Evolutionary conservation across 306 rosid species (phyloP), one percentile per base, ranked within the genome.

Genomic region (Rubus parviflorus): DNA sequence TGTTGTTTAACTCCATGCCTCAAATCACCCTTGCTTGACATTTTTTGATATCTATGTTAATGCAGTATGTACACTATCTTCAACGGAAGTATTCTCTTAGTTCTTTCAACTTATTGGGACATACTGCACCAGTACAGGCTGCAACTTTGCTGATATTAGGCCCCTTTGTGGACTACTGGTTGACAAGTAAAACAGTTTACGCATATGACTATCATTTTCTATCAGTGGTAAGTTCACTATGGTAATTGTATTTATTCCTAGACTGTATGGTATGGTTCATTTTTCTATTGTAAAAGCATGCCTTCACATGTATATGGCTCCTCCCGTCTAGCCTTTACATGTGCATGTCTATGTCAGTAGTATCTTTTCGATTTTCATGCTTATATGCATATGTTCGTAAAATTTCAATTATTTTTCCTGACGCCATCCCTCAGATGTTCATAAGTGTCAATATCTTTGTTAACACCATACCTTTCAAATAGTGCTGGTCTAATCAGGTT

Each of bases 101-200:
- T 65, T 91, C 97, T 12, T 91, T 91, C 84, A 86, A 89, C 74
- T 83, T 91, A 81, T 70, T 91, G 85, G 90, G 92, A 72, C 94
- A 91, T 66, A 89, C 90, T 23, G 97, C 97, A 17, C 97, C 97
- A 13, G 87, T 86, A 63, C 97, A 91, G 79, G 94, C 97, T 51
- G 75, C 89, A 64, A 86, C 91, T 61, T 69, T 91, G 73, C 81
- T 89, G 37, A 63, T 86, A 72, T 20, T 79, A 14, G 97, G 97
- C 42, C 97, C 97, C 54, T 89, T 91, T 69, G 70, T 89, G 66
- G 97, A 91, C 84, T 86, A 83, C 73, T 86, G 91, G 92, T 80
- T 91, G 84, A 91, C 94, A 62, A 80, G 60, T 49, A 88, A 89
- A 81, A 78, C 86, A 84, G 90, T 91, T 61, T 81, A 83, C 7